Evolutionary conservation across 179 eudicot genomes (phyloP), one percentile per base, ranked within the genome.

Genomic region (Beta corolliflora): DNA sequence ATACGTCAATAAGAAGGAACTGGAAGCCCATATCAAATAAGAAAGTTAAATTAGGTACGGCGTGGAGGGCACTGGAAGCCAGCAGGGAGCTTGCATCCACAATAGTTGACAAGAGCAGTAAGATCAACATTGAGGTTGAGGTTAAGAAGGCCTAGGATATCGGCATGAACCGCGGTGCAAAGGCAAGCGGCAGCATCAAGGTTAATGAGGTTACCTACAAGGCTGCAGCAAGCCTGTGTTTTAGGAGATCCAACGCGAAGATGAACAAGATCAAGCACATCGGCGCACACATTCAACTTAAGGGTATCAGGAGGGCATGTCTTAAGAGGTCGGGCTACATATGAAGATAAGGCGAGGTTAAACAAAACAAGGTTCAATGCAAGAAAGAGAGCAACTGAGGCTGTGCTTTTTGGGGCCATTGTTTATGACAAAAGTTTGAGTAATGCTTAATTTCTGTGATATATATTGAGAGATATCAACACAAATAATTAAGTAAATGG

Each of bases 151-250:
- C 90, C 91, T 81, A 90, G 55, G 8, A 89, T 78, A 21, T 86
- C 84, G 18, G 89, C 89, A 71, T 88, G 85, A 50, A 90, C 81
- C 56, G 91, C 86, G 6, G 92, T 90, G 84, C 92, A 90, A 55
- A 90, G 91, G 82, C 92, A 90, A 2, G 88, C 82, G 5, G 91
- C 92, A 0, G 92, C 93, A 21, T 90, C 89, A 10, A 87, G 84
- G 72, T 90, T 90, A 23, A 75, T 87, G 29, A 90, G 83, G 14
- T 88, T 90, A 7, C 67, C 73, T 25, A 90, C 68, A 50, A 90
- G 90, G 44, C 88, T 14, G 87, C 93, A 90, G 79, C 93, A 90
- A 2, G 1, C 8, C 52, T 48, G 9, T 48, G 3, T 48, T 48
- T 88, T 84, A 52, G 91, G 91, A 70, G 81, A 69, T 3, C 92